Evolutionary conservation across 148 eudicot species (phyloP).

Genomic region (Silene latifolia): DNA sequence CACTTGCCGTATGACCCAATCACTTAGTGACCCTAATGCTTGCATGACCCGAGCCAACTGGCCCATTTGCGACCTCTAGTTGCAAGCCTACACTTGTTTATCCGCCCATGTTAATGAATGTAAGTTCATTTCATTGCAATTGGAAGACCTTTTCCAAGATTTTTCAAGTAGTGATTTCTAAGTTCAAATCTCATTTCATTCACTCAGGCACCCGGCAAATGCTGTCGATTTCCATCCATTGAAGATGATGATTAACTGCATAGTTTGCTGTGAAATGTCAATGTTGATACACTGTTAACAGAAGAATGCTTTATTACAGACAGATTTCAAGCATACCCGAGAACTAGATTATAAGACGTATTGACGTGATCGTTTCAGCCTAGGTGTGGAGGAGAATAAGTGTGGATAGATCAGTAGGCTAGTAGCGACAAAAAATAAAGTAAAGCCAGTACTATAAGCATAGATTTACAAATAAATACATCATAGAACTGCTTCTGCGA

Average conservation of each 20-base stretch:
- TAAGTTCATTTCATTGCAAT: too few species aligned
- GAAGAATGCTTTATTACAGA: background rate
- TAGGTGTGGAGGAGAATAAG: background rate
- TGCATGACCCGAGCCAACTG: too few species aligned
- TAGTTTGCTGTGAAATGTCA: background rate
- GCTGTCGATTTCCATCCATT: too few species aligned
- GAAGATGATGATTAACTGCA: background rate
- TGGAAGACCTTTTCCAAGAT: too few species aligned
- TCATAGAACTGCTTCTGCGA: background rate
- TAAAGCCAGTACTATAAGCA: background rate
- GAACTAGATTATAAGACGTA: background rate
- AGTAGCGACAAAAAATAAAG: background rate
- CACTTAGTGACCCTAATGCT: too few species aligned
- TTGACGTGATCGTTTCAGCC: background rate
- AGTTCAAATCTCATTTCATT: too few species aligned
- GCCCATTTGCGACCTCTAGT: too few species aligned
- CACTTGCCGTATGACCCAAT: too few species aligned
- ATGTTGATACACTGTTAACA: background rate
- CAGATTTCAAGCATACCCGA: background rate
- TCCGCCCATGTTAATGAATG: too few species aligned
- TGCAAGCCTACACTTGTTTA: too few species aligned
- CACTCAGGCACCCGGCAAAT: too few species aligned
- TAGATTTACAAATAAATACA: background rate
- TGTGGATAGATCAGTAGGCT: background rate
- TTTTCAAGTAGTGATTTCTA: too few species aligned